Evolutionary conservation across 495 filamentous ascomycete genomes (phyloP).

Genomic region (Symbiotaphrina buchneri): DNA sequence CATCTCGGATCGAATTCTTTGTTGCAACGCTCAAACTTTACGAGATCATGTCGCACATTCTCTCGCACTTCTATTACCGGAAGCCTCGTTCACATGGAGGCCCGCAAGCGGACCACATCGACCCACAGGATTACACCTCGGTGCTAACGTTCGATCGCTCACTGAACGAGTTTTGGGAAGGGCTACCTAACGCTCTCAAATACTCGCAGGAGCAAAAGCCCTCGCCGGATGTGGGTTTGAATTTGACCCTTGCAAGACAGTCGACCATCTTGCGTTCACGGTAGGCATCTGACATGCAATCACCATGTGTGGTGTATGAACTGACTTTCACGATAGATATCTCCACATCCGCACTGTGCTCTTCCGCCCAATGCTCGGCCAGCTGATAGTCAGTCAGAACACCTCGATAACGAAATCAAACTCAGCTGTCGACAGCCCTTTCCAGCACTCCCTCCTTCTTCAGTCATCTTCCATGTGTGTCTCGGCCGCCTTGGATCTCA

Average conservation of each 20-base stretch:
- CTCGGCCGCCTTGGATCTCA: too few relatives aligned
- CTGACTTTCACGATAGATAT: slow-evolving; percentile 11
- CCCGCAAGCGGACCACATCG: too few relatives aligned
- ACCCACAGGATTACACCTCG: not conserved
- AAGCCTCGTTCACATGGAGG: not conserved
- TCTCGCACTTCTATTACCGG: slow-evolving; percentile 18
- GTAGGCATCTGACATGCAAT: slow-evolving; percentile 16
- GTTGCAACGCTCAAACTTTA: slow-evolving; percentile 19
- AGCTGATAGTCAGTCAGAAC: too few relatives aligned
- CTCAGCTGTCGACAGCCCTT: too few relatives aligned
- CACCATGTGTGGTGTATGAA: slow-evolving; percentile 15
- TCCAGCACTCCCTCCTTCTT: too few relatives aligned
- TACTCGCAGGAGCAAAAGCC: not conserved
- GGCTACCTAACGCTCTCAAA: not conserved
- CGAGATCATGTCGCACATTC: slow-evolving; percentile 18
- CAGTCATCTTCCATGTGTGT: too few relatives aligned
- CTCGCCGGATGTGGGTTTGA: not conserved
- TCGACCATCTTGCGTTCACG: not conserved
- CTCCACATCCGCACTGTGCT: slow-evolving; percentile 21
- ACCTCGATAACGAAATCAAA: too few relatives aligned
- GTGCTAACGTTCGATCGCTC: not conserved
- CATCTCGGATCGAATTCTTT: slow-evolving; percentile 15
- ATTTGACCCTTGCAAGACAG: not conserved
- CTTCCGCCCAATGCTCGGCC: slow-evolving; percentile 23
- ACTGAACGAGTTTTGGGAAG: not conserved